phyloP scores from a whole-genome alignment of 2,329 filamentous ascomycete species.

The Diaporthe vexans region DNA sequence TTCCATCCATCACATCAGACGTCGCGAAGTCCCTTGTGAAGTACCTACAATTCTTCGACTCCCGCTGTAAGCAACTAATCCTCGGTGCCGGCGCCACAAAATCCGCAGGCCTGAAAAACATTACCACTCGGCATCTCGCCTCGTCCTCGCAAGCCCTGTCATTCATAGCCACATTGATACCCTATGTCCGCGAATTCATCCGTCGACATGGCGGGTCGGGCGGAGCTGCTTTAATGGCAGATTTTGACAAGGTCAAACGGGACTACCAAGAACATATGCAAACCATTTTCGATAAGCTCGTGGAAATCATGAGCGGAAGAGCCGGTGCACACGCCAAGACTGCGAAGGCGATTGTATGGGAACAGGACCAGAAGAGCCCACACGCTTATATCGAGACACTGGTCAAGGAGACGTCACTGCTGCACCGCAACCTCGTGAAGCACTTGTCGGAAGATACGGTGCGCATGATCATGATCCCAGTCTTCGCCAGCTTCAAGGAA shows the following conservation, averaged over 20 bases:
- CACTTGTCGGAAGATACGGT: slow-evolving; percentile 84
- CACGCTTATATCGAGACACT: slow-evolving; percentile 89
- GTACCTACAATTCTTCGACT: slow-evolving; percentile 95
- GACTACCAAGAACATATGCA: slow-evolving; percentile 90
- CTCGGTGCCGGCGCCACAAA: slow-evolving; percentile 92
- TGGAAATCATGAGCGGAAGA: slow-evolving; percentile 90
- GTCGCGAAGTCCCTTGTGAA: slow-evolving; percentile 84
- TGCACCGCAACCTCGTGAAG: slow-evolving; percentile 87
- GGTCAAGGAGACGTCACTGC: slow-evolving; percentile 85
- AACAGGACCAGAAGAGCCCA: slow-evolving; percentile 58
- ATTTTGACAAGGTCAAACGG: slow-evolving; percentile 90
- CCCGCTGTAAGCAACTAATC: slow-evolving; percentile 94
- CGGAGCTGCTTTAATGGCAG: slow-evolving; percentile 75
- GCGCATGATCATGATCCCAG: slow-evolving; percentile 85
- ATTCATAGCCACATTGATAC: slow-evolving; percentile 88
- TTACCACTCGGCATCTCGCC: slow-evolving; percentile 94
- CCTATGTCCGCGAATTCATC: slow-evolving; percentile 92
- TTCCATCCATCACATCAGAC: slow-evolving; percentile 90
- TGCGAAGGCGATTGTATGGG: slow-evolving; percentile 82
- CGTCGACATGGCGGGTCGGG: slow-evolving; percentile 77
- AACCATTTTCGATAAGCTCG: slow-evolving; percentile 91
- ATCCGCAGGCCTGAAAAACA: slow-evolving; percentile 92
- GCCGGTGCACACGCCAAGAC: slow-evolving; percentile 80
- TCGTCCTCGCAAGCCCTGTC: slow-evolving; percentile 90
- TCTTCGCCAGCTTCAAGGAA: slow-evolving; percentile 85